Evolutionary conservation across 2,329 filamentous ascomycete genomes (phyloP), one percentile per base, ranked within the genome.

Genomic region (Arthrobotrys conoides): DNA sequence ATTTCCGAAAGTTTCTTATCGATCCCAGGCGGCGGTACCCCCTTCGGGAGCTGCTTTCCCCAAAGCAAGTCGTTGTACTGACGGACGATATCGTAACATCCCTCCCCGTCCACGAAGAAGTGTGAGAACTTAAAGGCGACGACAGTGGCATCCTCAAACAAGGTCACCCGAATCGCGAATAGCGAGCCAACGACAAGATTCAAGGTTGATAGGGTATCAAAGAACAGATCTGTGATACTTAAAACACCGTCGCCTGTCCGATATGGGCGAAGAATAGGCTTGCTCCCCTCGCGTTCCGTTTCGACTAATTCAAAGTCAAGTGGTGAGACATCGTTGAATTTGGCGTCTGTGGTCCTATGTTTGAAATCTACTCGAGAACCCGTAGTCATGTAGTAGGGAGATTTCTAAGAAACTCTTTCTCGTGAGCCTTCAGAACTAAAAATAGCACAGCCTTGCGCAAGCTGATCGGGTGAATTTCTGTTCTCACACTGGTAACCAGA

Each of bases 111-210:
- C 6, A 70, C 36, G 20, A 76, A 70, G 24, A 76, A 76, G 27
- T 76, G 71, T 0, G 71, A 48, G 48, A 76, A 76, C 36, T 76
- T 76, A 20, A 76, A 76, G 6, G 65, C 55, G 33, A 76, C 8
- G 12, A 76, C 59, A 3, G 71, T 76, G 5, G 71, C 71, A 41
- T 76, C 71, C n/a, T 70, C 16, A 12, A 76, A 57, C 8, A 70
- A 22, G 0, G 71, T 76, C 0, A 66, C 71, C 14, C 71, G 71
- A 12, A 76, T 69, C 14, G 71, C 71, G 30, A 76, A 76, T 2
- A 76, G 36, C 24, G 63, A 36, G 4, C 71, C 71, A 2, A 76
- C 65, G 5, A 22, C 64, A 3, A 70, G 14, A 30, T 76, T 76
- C 14, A 66, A 44, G 1, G 57, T 65, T 1, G 55, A 48, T 16